Conservation (phyloP, 441 rosid genomes). For the Brassica balearica region DNA sequence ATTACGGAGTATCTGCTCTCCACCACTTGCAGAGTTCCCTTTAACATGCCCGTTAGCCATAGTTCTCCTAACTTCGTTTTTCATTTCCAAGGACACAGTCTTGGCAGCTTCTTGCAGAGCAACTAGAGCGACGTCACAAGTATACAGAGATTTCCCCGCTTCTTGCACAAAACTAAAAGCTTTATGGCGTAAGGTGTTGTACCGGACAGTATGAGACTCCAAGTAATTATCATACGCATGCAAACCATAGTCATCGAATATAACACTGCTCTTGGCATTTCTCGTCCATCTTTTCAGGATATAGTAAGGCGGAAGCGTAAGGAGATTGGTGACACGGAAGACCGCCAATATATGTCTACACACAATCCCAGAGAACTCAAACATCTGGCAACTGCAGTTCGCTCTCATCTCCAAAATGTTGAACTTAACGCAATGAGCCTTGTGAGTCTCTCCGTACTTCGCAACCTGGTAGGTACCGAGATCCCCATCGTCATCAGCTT, state of each 20-base stretch:
- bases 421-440: conserved; percentile 72
- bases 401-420: conserved; percentile 87
- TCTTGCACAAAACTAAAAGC: conserved; percentile 81
- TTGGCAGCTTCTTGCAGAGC: conserved; percentile 77
- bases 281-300: conserved; percentile 94
- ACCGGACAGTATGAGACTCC: conserved; percentile 79
- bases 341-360: conserved; percentile 93
- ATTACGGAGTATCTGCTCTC: conserved; percentile 39
- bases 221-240: conserved; percentile 65
- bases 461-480: conserved; percentile 73
- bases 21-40: conserved; percentile 46
- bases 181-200: conserved; percentile 77
- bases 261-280: conserved; percentile 84
- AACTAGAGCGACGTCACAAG: conserved; percentile 60
- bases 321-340: conserved; percentile 92
- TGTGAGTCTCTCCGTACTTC: conserved; percentile 86
- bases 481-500: conserved; percentile 77
- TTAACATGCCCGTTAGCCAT: conserved; percentile 54
- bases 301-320: conserved; percentile 86
- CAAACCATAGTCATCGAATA: conserved; percentile 63
- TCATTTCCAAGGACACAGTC: conserved; percentile 62
- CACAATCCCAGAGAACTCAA: conserved; percentile 90
- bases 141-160: conserved; percentile 63
- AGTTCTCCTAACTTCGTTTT: conserved; percentile 57
- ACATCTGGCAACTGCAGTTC: conserved; percentile 93